These are phyloP conservation scores for Angomonas deanei DNA, from an alignment of 208 protist genomes.

Conservation along the genomic window DNA sequence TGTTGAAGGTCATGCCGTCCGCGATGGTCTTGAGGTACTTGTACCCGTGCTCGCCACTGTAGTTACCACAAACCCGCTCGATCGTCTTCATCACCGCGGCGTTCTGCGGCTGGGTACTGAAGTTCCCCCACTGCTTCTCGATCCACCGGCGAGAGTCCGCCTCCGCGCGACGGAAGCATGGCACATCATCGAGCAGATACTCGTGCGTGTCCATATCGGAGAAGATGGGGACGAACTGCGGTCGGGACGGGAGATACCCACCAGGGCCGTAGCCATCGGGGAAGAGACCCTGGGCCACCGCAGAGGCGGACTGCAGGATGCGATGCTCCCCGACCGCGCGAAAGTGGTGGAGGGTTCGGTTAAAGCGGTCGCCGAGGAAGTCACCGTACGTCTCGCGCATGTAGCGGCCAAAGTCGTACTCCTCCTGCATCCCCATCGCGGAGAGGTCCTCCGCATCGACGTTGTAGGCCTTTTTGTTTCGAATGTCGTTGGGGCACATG, in stretches of 20 bases:
- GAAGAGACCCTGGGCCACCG: conserved; percentile 69
- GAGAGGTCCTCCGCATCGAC: conserved; percentile 65
- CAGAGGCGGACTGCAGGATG: conserved; percentile 77
- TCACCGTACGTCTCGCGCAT: conserved; percentile 41
- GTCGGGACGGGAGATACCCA: conserved; percentile 56
- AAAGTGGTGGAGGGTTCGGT: conserved; percentile 73
- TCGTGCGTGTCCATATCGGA: conserved; percentile 86
- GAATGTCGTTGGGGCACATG: conserved; percentile 55
- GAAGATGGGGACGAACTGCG: conserved; percentile 81
- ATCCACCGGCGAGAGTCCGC: conserved; percentile 66
- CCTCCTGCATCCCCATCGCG: conserved; percentile 74
- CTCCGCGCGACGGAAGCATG: conserved; percentile 76
- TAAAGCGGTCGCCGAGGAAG: conserved; percentile 68
- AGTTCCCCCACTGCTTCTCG: conserved; percentile 24
- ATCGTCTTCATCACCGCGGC: conserved; percentile 32
- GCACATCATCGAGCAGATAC: conserved; percentile 81
- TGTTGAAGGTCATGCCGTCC: conserved; percentile 80
- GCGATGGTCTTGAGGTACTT: conserved; percentile 71
- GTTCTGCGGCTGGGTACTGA: conserved; percentile 42
- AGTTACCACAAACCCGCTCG: conserved; percentile 45
- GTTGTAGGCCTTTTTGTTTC: conserved; percentile 46
- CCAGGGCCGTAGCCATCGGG: conserved; percentile 72
- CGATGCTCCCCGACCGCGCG: conserved; percentile 80
- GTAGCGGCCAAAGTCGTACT: conserved; percentile 67
- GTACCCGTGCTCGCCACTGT: conserved; percentile 22